phyloP scores from a whole-genome alignment of 768 basidiomycete species.

The Leccinum ochraceum region DNA sequence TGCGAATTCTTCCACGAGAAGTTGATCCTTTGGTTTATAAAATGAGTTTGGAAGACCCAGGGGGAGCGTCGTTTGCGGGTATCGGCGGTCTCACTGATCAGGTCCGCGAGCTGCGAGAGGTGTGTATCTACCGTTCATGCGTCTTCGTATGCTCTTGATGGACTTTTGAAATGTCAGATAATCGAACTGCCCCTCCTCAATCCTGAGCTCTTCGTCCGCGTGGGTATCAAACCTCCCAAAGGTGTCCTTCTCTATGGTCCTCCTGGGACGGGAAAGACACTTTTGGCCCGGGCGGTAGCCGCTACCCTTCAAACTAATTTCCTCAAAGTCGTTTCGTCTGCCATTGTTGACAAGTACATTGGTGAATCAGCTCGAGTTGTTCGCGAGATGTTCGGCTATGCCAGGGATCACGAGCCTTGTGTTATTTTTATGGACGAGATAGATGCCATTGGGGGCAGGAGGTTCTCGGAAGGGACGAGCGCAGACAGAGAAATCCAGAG shows the following conservation, averaged over 20 bases:
- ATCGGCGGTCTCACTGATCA: slow-evolving; percentile 96
- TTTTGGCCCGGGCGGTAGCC: slow-evolving; percentile 94
- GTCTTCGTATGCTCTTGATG: background rate
- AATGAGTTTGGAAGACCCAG: slow-evolving; percentile 98
- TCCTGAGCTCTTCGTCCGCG: slow-evolving; percentile 92
- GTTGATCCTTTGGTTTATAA: slow-evolving; percentile 99
- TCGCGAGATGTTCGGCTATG: slow-evolving; percentile 99
- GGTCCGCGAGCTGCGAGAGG: slow-evolving; percentile 95
- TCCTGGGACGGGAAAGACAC: slow-evolving; percentile 95
- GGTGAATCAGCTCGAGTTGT: slow-evolving; percentile 96
- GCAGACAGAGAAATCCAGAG: slow-evolving; percentile 99
- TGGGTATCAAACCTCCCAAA: slow-evolving; percentile 95
- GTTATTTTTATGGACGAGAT: slow-evolving; percentile 99
- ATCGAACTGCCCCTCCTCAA: slow-evolving; percentile 95
- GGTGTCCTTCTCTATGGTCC: slow-evolving; percentile 96
- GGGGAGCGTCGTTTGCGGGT: slow-evolving; percentile 92
- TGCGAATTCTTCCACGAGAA: slow-evolving; percentile 97
- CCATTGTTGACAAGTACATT: slow-evolving; percentile 98
- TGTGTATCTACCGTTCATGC: slow-evolving; percentile 34
- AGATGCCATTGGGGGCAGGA: slow-evolving; percentile 93
- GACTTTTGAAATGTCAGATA: slow-evolving; percentile 49
- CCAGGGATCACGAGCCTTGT: slow-evolving; percentile 95
- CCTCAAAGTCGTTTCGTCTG: slow-evolving; percentile 97
- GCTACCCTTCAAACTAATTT: slow-evolving; percentile 95
- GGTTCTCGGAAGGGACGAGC: slow-evolving; percentile 93